These are phyloP conservation scores for Botryotinia calthae DNA, from an alignment of 2,329 filamentous ascomycete genomes.

Conservation along the genomic window DNA sequence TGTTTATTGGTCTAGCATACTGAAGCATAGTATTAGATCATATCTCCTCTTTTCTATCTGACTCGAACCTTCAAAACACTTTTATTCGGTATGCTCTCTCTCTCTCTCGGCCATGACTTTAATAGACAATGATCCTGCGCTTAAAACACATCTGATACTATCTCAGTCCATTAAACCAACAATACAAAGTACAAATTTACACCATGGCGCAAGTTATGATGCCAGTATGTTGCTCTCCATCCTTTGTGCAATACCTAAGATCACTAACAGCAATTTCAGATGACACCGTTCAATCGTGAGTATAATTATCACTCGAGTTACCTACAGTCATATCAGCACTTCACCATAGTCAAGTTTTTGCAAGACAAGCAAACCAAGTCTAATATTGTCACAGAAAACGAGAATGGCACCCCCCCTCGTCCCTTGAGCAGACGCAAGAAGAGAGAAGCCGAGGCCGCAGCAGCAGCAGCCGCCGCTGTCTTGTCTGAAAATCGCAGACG, in stretches of 20 bases:
- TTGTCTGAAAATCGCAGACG: constrained; percentile 7
- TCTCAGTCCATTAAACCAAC: not conserved
- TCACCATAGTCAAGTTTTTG: not conserved
- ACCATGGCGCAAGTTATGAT: constrained; percentile 14
- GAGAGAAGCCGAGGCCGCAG: not conserved
- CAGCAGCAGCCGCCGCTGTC: not conserved
- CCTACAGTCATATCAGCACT: not conserved
- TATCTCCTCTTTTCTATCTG: not conserved
- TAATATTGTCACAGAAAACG: constrained; percentile 4
- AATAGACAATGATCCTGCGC: not conserved
- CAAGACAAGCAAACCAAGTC: not conserved
- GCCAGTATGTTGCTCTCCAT: constrained; percentile 1
- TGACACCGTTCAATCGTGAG: constrained; percentile 8
- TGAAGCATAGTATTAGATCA: not conserved
- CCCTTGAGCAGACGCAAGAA: constrained; percentile 2
- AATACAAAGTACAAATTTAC: not conserved
- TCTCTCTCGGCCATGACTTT: not conserved
- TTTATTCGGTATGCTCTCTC: constrained; percentile 5
- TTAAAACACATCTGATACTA: not conserved
- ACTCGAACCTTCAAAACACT: not conserved
- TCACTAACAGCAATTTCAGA: not conserved
- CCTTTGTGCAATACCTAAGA: not conserved
- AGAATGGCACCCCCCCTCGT: not conserved
- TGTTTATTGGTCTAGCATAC: not conserved
- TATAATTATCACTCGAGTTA: not conserved